A percentile compares a stretch with the other conserved stretches of the same genome.
phyloP scores from a whole-genome alignment of 2,329 filamentous ascomycete species.

The Xylaria sp. region DNA sequence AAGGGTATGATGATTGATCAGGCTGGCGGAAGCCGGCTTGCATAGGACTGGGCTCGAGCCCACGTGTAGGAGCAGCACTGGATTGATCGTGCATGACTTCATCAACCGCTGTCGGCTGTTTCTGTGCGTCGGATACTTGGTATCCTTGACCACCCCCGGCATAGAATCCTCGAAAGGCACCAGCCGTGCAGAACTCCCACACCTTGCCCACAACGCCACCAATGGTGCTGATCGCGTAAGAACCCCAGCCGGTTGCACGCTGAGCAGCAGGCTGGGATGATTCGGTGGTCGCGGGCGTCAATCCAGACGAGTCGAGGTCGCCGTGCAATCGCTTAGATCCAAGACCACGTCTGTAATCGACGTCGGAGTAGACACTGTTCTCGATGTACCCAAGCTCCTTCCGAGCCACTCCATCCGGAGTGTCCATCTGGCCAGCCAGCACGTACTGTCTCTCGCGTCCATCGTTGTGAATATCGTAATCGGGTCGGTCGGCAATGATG shows the following conservation, averaged over 20 bases:
- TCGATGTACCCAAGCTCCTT: conserved; percentile 36
- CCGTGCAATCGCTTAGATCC: conserved; percentile 42
- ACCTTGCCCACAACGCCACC: conserved; percentile 69
- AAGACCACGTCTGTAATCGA: conserved; percentile 49
- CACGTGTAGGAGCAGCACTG: conserved; percentile 22
- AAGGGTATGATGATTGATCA: conserved; percentile 32
- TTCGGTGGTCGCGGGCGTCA: conserved; percentile 23
- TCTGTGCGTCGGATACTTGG: conserved; percentile 39
- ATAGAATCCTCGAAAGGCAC: conserved; percentile 76
- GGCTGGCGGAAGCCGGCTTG: conserved; percentile 32
- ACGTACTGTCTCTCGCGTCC: conserved; percentile 38
- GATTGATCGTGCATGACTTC: conserved; percentile 29
- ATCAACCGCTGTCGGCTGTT: conserved; percentile 10
- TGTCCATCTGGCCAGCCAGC: conserved; percentile 50
- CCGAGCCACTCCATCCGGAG: conserved; percentile 35
- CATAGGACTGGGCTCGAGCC: conserved; percentile 19
- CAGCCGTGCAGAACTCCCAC: conserved; percentile 74
- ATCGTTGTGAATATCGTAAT: conserved; percentile 16
- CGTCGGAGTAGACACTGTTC: conserved; percentile 53
- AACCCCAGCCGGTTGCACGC: conserved; percentile 46
- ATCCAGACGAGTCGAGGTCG: conserved; percentile 34
- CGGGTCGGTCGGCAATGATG: conserved; percentile 24
- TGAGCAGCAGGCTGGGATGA: conserved; percentile 13
- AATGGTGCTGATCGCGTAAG: conserved; percentile 55
- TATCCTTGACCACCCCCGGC: conserved; percentile 77